phyloP scores from a whole-genome alignment of 768 basidiomycete genomes.

The Phlebiopsis flavidoalba region DNA sequence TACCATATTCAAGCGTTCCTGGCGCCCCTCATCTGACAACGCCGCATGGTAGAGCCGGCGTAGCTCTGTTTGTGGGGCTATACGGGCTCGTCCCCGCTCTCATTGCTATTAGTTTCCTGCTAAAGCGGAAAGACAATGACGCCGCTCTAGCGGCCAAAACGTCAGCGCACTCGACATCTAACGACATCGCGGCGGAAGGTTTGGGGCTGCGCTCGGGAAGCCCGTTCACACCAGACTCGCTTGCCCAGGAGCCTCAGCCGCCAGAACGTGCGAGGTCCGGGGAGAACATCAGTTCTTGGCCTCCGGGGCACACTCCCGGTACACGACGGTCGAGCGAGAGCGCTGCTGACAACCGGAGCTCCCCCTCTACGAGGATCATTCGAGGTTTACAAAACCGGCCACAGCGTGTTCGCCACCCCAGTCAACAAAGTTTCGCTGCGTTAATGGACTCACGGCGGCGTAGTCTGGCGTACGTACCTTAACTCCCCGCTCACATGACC shows the following conservation, averaged over 20 bases:
- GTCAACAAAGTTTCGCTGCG: slow-evolving; percentile 36
- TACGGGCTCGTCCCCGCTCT: slow-evolving; percentile 48
- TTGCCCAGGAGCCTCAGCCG: slow-evolving; percentile 22
- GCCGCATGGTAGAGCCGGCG: slow-evolving; percentile 57
- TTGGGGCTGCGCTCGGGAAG: slow-evolving; percentile 13
- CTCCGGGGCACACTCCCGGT: slow-evolving; percentile 23
- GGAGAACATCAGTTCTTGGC: slow-evolving; percentile 32
- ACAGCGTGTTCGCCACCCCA: slow-evolving; percentile 48
- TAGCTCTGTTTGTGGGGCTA: slow-evolving; percentile 58
- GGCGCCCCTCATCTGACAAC: slow-evolving; percentile 42
- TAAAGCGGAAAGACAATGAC: slow-evolving; percentile 11
- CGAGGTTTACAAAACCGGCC: slow-evolving; percentile 47
- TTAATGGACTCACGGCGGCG: slow-evolving; percentile 50
- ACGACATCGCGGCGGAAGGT: slow-evolving; percentile 38
- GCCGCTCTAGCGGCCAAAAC: slow-evolving; percentile 1
- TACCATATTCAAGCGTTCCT: slow-evolving; percentile 27
- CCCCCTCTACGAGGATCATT: slow-evolving; percentile 35
- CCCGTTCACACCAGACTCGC: slow-evolving; percentile 20
- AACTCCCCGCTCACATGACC: slow-evolving; percentile 46
- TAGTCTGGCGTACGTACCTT: slow-evolving; percentile 39
- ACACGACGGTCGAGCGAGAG: slow-evolving; percentile 38
- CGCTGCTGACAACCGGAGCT: slow-evolving; percentile 17
- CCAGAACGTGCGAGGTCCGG: slow-evolving; percentile 26
- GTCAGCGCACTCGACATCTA: slow-evolving; percentile 32
- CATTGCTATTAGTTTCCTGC: slow-evolving; percentile 25